Base-by-base conservation (phyloP, 306 rosid species). In the Glycine tomentella region DNA sequence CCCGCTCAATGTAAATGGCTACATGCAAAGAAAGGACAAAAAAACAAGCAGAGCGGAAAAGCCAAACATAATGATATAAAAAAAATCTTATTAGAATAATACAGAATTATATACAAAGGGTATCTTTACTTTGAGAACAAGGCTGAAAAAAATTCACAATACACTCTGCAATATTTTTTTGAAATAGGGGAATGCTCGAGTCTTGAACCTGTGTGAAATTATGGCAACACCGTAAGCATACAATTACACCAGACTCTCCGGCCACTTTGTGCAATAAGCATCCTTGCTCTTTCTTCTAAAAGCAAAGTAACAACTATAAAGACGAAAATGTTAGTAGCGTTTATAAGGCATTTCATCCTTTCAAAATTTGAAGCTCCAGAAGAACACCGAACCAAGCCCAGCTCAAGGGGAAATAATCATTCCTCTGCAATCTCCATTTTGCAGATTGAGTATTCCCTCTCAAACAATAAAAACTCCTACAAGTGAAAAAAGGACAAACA, bases 91-190 rank as follows among this genome's bases (percentile, higher is more conserved):
- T 68, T 73, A 12, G 12, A 56, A 64, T 25, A 38, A 55, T 9
- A 56, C 50, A 69, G 1, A 13, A 76, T 11, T 82, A 86, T 77
- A 51, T 53, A 74, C 80, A 80, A 13, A 34, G 56, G 36, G 49
- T 44, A 4, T 65, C 2, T 72, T 62, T 34, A 36, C 66, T 9
- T 40, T 8, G 33, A 57, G 71, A 69, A 74, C 31, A 2, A 5
- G 16, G 20, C 5, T 34, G 3, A 42, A 34, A 25, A 82, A 61
- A 31, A 20, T 44, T 74, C 77, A 12, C 2, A 52, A 73, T 40
- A 38, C 40, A 70, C 70, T 65, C 2, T 63, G 46, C 17, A 34
- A 4, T 11, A 31, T 3, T 9, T 58, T 62, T 62, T 31, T 44
- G 44, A 62, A n/a, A 31, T 62, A 31, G n/a, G 68, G 44, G 16